Evolutionary conservation across 257 asterid genomes (phyloP).

Genomic region (Plectranthus barbatus): DNA sequence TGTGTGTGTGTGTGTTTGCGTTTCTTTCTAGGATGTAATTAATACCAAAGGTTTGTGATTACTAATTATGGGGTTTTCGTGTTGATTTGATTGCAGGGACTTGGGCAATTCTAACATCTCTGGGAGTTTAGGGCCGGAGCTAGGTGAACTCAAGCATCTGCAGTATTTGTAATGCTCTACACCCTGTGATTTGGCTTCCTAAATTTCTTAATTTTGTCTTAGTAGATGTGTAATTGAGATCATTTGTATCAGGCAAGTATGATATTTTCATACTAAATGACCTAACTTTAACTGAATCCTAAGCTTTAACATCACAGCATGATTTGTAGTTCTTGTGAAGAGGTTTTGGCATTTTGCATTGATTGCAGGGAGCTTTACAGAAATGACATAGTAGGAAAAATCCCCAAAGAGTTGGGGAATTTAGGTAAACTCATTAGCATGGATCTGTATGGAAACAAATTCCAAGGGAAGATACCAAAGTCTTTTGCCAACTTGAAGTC

Average conservation of each 20-base stretch:
- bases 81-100: slow-evolving; percentile 41
- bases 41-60: background rate
- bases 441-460: slow-evolving; percentile 69
- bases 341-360: no score
- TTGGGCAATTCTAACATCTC: slow-evolving; percentile 91
- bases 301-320: no score
- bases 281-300: background rate
- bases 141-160: slow-evolving; percentile 78
- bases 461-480: slow-evolving; percentile 60
- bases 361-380: slow-evolving; percentile 68
- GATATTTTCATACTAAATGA: background rate
- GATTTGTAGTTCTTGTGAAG: no score
- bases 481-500: slow-evolving; percentile 66
- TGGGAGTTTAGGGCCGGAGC: slow-evolving; percentile 79
- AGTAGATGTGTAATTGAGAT: background rate
- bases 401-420: slow-evolving; percentile 71
- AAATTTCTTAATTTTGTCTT: no score
- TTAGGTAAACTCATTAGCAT: slow-evolving; percentile 63
- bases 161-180: slow-evolving; percentile 55
- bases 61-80: background rate
- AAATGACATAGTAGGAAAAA: slow-evolving; percentile 51
- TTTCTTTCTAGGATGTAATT: background rate
- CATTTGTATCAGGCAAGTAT: background rate
- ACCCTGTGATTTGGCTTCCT: background rate
- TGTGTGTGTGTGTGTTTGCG: background rate